These are phyloP conservation scores for Russula vinacea DNA, from an alignment of 768 basidiomycete species.

Conservation along the genomic window DNA sequence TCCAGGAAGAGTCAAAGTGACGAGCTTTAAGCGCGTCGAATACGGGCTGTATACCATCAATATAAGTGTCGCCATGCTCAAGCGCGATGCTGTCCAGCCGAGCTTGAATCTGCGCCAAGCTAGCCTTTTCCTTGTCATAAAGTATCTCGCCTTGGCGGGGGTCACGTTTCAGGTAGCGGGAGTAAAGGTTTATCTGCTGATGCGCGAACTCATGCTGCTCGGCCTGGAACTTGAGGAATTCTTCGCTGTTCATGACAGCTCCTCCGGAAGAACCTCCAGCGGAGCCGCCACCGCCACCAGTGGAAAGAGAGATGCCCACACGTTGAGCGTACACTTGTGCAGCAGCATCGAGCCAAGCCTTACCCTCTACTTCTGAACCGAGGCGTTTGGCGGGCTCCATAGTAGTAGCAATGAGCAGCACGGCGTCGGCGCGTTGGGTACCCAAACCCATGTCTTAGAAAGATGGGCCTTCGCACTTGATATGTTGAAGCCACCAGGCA, in stretches of 20 bases:
- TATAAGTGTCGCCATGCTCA: slow-evolving; percentile 92
- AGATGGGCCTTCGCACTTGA: too few species aligned
- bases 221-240: slow-evolving; percentile 43
- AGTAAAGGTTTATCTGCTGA: slow-evolving; percentile 93
- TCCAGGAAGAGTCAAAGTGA: slow-evolving; percentile 98
- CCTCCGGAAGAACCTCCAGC: too few species aligned
- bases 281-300: too few species aligned
- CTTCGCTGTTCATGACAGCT: too few species aligned
- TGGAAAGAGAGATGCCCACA: slow-evolving; percentile 42
- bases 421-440: slow-evolving; percentile 80
- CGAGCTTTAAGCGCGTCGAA: slow-evolving; percentile 97
- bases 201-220: slow-evolving; percentile 90
- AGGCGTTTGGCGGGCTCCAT: too few species aligned
- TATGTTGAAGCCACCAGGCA: too few species aligned
- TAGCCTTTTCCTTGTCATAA: slow-evolving; percentile 82
- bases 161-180: slow-evolving; percentile 94
- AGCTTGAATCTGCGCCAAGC: slow-evolving; percentile 66
- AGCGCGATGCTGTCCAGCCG: slow-evolving; percentile 82
- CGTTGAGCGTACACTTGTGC: slow-evolving; percentile 33
- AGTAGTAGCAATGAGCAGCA: slow-evolving; percentile 64
- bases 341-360: too few species aligned
- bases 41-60: slow-evolving; percentile 91
- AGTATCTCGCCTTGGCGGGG: slow-evolving; percentile 89
- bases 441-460: slow-evolving; percentile 59
- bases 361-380: slow-evolving; percentile 39